phyloP scores from a whole-genome alignment of 305 asterid genomes.

The Solanum hybrid region DNA sequence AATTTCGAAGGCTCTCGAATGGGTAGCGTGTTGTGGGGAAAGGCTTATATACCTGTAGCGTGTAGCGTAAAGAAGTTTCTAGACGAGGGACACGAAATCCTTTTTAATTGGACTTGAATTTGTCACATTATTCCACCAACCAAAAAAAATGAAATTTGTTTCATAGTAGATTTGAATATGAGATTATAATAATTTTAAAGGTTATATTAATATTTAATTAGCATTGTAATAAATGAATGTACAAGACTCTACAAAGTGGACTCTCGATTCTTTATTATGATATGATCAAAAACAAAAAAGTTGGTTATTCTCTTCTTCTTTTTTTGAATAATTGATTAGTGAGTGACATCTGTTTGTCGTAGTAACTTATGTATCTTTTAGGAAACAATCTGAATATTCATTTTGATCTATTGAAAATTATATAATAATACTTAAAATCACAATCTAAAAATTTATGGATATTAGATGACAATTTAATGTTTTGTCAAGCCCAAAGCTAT shows the following conservation, averaged over 20 bases:
- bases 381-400: too few relatives aligned
- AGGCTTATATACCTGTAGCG: background rate
- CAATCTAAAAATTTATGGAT: too few relatives aligned
- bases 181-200: background rate
- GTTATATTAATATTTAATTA: background rate
- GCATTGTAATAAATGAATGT: background rate
- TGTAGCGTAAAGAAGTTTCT: background rate
- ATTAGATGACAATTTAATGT: background rate
- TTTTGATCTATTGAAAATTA: too few relatives aligned
- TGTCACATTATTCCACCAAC: background rate
- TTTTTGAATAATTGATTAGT: background rate
- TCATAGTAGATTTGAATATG: background rate
- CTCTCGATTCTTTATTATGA: background rate
- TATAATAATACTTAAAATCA: too few relatives aligned
- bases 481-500: background rate
- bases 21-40: background rate
- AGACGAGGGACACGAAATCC: background rate
- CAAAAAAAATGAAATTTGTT: background rate
- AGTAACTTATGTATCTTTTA: too few relatives aligned
- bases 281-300: background rate
- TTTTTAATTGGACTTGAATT: background rate
- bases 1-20: background rate
- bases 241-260: background rate
- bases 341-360: too few relatives aligned
- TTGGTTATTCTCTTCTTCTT: background rate